These are phyloP conservation scores for Thymus quinquecostatus DNA, from an alignment of 257 asterid species.

Conservation along the genomic window DNA sequence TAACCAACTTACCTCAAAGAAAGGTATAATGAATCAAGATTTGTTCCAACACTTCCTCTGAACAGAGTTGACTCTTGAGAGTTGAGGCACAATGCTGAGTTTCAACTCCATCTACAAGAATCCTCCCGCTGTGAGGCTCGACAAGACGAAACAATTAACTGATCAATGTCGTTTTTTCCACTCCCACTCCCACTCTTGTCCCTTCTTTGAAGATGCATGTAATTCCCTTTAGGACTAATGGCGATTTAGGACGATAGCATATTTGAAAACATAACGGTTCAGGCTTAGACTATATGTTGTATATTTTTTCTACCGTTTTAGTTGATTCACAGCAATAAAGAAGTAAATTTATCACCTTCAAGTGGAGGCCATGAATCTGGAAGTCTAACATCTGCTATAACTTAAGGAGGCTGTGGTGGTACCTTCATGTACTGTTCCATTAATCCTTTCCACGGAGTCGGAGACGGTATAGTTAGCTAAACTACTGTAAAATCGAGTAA, in stretches of 20 bases:
- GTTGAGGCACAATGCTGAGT: too few relatives aligned
- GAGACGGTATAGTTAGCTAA: too few relatives aligned
- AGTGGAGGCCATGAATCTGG: too few relatives aligned
- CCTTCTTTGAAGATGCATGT: conserved; percentile 76
- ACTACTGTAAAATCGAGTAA: too few relatives aligned
- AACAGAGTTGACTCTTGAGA: too few relatives aligned
- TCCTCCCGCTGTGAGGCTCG: conserved; percentile 66
- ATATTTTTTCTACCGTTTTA: not conserved
- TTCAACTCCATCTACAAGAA: conserved; percentile 60
- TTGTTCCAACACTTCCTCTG: conserved; percentile 63
- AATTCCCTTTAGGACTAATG: conserved; percentile 75
- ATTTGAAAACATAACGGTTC: conserved; percentile 41
- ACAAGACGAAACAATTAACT: conserved; percentile 79
- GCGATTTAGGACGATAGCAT: conserved; percentile 72
- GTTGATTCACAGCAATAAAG: too few relatives aligned
- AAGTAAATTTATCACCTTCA: not conserved
- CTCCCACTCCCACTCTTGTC: conserved; percentile 80
- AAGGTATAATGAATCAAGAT: conserved; percentile 75
- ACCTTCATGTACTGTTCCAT: too few relatives aligned
- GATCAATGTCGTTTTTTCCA: conserved; percentile 76
- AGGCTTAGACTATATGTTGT: not conserved
- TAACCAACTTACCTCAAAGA: conserved; percentile 62
- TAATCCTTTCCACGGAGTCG: too few relatives aligned
- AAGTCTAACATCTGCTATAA: too few relatives aligned
- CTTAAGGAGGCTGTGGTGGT: too few relatives aligned